Percentiles rank a stretch among this genome's conserved stretches.
Evolutionary conservation across 129 eudicot species (phyloP).

Genomic region (Glebionis coronaria): DNA sequence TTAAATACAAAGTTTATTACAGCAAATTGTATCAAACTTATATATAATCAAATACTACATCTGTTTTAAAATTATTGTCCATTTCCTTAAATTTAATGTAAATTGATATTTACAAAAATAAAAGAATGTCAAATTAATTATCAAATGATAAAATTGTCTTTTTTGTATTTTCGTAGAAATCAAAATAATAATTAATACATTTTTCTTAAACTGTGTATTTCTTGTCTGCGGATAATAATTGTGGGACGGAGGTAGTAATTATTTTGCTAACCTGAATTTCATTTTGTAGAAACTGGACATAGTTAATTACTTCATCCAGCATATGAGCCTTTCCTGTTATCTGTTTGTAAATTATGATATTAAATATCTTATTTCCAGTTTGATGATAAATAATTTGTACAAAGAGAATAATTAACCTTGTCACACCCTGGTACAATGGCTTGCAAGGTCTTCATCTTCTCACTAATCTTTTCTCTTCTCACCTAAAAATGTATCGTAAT

Average conservation of each 20-base stretch:
- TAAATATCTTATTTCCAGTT: neutral
- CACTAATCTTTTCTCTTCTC: conserved; percentile 84
- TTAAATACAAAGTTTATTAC: neutral
- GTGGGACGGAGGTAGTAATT: no score
- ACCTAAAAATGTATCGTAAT: conserved; percentile 36
- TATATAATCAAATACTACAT: no score
- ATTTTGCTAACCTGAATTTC: conserved; percentile 63
- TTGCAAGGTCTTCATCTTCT: conserved; percentile 82
- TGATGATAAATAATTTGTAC: neutral
- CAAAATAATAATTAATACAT: no score
- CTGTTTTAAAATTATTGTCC: no score
- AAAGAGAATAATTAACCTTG: conserved; percentile 45
- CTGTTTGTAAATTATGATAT: conserved; percentile 28
- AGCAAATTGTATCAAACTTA: neutral
- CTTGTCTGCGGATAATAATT: no score
- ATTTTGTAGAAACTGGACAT: conserved; percentile 81
- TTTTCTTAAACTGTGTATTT: no score
- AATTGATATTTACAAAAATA: no score
- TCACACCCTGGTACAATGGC: conserved; percentile 93
- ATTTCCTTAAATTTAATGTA: no score
- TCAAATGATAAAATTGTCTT: no score
- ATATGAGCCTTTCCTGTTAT: conserved; percentile 85
- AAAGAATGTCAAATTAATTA: no score
- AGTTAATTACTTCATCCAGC: conserved; percentile 86
- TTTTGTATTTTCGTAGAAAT: no score